Percentiles rank a stretch among this genome's conserved stretches.
Evolutionary conservation across 2,329 filamentous ascomycete species (phyloP).

Genomic region (Clarireedia monteithiana): DNA sequence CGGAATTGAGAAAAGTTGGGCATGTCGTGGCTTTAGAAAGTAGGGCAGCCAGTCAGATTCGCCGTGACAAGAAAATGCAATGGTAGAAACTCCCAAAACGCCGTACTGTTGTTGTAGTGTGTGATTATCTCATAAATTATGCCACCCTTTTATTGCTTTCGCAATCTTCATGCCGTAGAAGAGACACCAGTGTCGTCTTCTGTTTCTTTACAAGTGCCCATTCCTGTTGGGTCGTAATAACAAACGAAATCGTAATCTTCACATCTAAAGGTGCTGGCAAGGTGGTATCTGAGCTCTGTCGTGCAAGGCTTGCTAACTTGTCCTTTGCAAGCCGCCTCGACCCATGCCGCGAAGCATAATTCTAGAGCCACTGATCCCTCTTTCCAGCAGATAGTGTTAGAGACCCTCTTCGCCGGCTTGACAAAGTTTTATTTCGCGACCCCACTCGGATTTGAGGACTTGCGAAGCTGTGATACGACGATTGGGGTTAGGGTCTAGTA

Average conservation of each 20-base stretch:
- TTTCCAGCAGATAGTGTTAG: slow-evolving; percentile 37
- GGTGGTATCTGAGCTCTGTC: slow-evolving; percentile 4
- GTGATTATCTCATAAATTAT: slow-evolving; percentile 4
- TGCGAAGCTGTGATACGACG: slow-evolving; percentile 93
- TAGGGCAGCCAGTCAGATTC: background rate
- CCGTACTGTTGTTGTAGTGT: slow-evolving; percentile 6
- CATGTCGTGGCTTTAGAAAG: background rate
- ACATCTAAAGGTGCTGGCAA: slow-evolving; percentile 8
- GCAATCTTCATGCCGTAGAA: slow-evolving; percentile 6
- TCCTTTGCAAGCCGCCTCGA: slow-evolving; percentile 10
- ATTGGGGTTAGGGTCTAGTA: slow-evolving; percentile 87
- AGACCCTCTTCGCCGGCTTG: slow-evolving; percentile 94
- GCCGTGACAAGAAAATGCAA: background rate
- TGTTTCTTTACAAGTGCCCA: slow-evolving; percentile 4
- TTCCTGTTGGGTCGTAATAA: slow-evolving; percentile 9
- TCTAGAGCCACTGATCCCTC: slow-evolving; percentile 10
- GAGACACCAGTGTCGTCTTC: slow-evolving; percentile 7
- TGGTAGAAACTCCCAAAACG: slow-evolving; percentile 1
- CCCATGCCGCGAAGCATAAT: slow-evolving; percentile 8
- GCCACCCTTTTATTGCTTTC: background rate
- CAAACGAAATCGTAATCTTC: slow-evolving; percentile 8
- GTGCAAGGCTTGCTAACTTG: slow-evolving; percentile 5
- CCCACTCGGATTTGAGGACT: slow-evolving; percentile 97
- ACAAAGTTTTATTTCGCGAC: slow-evolving; percentile 93
- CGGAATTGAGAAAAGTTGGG: background rate